Base-by-base conservation (phyloP, 2,329 filamentous ascomycete genomes). In the Cercospora sp. region DNA sequence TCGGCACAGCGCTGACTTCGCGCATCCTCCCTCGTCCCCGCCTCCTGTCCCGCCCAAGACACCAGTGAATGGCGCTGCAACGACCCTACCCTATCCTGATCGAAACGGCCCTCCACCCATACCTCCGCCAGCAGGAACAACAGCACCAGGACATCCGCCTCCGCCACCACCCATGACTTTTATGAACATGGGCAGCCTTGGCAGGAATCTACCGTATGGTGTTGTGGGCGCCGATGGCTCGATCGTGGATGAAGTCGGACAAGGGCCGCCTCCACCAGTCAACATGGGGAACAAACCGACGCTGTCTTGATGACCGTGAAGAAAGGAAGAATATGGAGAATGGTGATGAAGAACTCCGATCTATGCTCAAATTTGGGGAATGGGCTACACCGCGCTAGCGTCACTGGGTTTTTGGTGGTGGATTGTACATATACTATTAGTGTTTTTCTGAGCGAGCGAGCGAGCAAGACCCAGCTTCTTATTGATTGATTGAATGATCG, bases 241-340 rank as follows among this genome's bases (percentile, higher is more conserved):
- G 48, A 53, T 28, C 13, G 55, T 12, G 55, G 55, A 58, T 6
- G 55, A 58, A 36, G 28, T 89, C 57, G 91, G 96, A 75, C 91
- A 53, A 6, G 62, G 90, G 28, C 90, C 91, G 30, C 94, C 94
- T 18, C 94, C 94, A 3, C 84, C 87, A 6, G 93, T 96, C 7
- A 96, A 97, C 75, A 91, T 93, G 86, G 89, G 91, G 55, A 88
- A 90, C 73, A 97, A 97, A 79, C 94, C 94, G 53, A 67, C 67
- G 23, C 60, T 73, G 28, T 69, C 60, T 62, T 63, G 68, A 58
- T 5, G 4, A 58, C 5, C 3, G 28, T 13, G 55, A 2, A 26
- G 0, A 13, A 26, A 0, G 23, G 3, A 53, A 2, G 12, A 9
- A 16, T 2, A 26, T 12, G 7, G 20, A 45, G 3, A 18, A 2